These are phyloP conservation scores for Cyphellophora attinorum DNA, from an alignment of 2,329 filamentous ascomycete genomes.

Conservation along the genomic window DNA sequence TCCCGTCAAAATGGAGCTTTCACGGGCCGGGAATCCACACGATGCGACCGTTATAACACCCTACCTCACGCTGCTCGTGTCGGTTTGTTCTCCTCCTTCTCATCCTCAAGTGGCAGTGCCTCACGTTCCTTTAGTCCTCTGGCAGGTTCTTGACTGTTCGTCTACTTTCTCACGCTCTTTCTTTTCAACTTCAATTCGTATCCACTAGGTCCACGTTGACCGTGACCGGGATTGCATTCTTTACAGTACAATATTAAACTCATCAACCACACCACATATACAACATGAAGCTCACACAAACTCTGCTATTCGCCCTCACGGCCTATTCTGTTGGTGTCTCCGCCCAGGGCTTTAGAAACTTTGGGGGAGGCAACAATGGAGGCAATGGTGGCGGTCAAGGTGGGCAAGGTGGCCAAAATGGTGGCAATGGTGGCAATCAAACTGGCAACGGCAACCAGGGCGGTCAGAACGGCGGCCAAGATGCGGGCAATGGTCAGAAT, in stretches of 20 bases:
- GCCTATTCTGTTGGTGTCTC: constrained; percentile 7
- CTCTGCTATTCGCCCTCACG: constrained; percentile 7
- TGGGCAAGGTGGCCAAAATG: too few species aligned
- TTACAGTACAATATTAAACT: background rate
- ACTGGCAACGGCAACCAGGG: background rate
- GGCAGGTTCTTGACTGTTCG: constrained; percentile 4
- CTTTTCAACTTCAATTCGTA: constrained; percentile 7
- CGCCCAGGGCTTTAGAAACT: constrained; percentile 4
- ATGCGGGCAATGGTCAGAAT: too few species aligned
- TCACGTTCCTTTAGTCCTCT: constrained; percentile 17
- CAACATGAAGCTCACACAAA: constrained; percentile 2
- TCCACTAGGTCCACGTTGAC: constrained; percentile 3
- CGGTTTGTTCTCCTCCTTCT: constrained; percentile 7
- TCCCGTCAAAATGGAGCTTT: background rate
- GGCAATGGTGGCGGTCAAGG: too few species aligned
- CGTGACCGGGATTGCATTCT: constrained; percentile 1
- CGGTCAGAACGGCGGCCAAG: constrained; percentile 11
- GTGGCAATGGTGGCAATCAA: too few species aligned
- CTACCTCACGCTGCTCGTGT: background rate
- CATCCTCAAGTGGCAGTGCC: constrained; percentile 16
- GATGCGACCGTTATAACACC: constrained; percentile 1
- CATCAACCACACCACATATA: background rate
- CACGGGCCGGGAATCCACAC: too few species aligned
- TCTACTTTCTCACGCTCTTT: constrained; percentile 5
- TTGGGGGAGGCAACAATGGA: background rate